Base-by-base conservation (phyloP, 805 yeast genomes). In the Candida vaughaniae region DNA sequence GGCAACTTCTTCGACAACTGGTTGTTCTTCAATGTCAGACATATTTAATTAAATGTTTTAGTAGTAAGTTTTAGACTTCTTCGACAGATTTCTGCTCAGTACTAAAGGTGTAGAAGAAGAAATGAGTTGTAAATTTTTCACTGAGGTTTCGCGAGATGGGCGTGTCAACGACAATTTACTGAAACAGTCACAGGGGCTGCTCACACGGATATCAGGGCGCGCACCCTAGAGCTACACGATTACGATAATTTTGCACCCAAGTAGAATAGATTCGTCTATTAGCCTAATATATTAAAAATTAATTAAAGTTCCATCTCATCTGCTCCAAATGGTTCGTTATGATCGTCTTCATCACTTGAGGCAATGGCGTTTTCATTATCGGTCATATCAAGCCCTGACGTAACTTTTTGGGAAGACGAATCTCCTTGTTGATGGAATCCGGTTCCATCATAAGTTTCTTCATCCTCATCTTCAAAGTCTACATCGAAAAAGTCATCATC, bases 401-500 rank as follows among this genome's bases (percentile, higher is more conserved):
- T 11, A 16, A 29, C 16, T 18, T 32, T 32, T 6, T 16, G 15
- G 7, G 32, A 18, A 6, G 22, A 17, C 12, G 39, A 11, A 9
- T n/a, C 14, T 14, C 36, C 31, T 17, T 39, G 44, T 29, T 44
- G 49, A 36, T 45, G 49, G 38, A 42, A 45, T n/a, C 45, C 42
- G 23, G 40, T 37, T 16, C 39, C 36, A 33, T 36, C 42, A 23
- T 31, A 41, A 4, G 68, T 71, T 6, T 20, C 23, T 23, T 80
- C 90, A 29, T 85, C 95, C 15, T 89, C 96, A 58, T 91, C 98
- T 61, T 91, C 97, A 55, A 91, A 91, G 61, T 91, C 98, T 28
- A 91, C 86, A 58, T 88, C 96, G 56, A 91, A 91, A 65, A 93
- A 93, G 62, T 91, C 98, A 51, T 91, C 97, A 56, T 85, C 93